Percentiles rank a stretch among this genome's conserved stretches.
Evolutionary conservation across 805 yeast species (phyloP).

Genomic region (Wickerhamiella azymoides): DNA sequence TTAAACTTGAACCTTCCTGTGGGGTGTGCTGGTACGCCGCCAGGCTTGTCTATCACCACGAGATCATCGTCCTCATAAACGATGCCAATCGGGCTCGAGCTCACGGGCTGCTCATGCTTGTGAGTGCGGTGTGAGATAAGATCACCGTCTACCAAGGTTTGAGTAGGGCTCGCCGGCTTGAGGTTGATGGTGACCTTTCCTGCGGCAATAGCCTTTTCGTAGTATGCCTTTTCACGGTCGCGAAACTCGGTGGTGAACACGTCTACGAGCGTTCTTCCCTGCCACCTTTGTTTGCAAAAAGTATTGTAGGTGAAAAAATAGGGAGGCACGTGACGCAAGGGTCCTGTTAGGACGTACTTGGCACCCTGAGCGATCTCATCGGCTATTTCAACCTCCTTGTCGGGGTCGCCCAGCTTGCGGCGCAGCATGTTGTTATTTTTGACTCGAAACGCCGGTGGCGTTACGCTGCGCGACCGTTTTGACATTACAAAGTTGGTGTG

Average conservation of each 20-base stretch:
- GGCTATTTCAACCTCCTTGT: slow-evolving; percentile 16
- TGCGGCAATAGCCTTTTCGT: slow-evolving; percentile 46
- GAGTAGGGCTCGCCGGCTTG: slow-evolving; percentile 46
- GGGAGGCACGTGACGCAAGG: slow-evolving; percentile 60
- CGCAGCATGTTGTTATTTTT: slow-evolving; percentile 18
- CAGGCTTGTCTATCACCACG: slow-evolving; percentile 81
- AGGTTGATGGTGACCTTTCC: slow-evolving; percentile 72
- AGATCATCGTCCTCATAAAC: slow-evolving; percentile 63
- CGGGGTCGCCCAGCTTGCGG: slow-evolving; percentile 16
- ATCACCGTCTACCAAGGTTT: slow-evolving; percentile 69
- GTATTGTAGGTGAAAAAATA: slow-evolving; percentile 84
- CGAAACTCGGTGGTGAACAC: slow-evolving; percentile 76
- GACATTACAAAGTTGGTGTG: slow-evolving; percentile 1
- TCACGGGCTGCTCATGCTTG: slow-evolving; percentile 86
- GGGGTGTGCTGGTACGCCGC: slow-evolving; percentile 93
- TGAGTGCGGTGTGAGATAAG: slow-evolving; percentile 65
- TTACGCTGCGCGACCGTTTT: slow-evolving; percentile 4
- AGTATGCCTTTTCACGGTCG: slow-evolving; percentile 56
- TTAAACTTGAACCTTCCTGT: slow-evolving; percentile 74
- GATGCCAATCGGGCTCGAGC: slow-evolving; percentile 39
- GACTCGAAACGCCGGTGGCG: slow-evolving; percentile 13
- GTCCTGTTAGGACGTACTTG: slow-evolving; percentile 28
- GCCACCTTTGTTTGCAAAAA: slow-evolving; percentile 84
- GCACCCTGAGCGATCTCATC: slow-evolving; percentile 21
- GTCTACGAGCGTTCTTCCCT: slow-evolving; percentile 65